Conservation (phyloP, 805 yeast genomes). For the Candida broadrunensis region DNA sequence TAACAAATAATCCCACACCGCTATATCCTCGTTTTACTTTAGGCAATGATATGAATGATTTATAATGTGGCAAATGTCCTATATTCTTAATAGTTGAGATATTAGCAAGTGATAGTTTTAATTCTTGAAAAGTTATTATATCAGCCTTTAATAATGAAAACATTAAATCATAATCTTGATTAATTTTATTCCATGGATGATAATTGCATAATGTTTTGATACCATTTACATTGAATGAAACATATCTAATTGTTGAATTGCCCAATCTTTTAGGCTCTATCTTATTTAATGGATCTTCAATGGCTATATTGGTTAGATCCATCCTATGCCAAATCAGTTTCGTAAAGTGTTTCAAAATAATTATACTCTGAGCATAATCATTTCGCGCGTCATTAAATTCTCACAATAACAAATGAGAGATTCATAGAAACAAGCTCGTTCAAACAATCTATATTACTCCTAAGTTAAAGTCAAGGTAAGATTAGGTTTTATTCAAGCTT, state of each 20-base stretch:
- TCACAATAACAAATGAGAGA: too few relatives aligned
- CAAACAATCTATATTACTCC: too few relatives aligned
- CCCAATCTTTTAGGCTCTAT: constrained; percentile 5
- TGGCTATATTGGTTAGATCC: background rate
- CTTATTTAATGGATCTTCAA: constrained; percentile 10
- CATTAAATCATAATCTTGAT: constrained; percentile 37
- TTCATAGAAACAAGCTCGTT: too few relatives aligned
- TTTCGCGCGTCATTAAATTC: too few relatives aligned
- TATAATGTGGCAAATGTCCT: constrained; percentile 54
- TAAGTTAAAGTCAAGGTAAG: too few relatives aligned
- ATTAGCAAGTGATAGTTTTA: constrained; percentile 49
- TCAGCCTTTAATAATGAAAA: constrained; percentile 64
- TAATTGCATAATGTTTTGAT: constrained; percentile 75
- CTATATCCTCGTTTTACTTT: constrained; percentile 73
- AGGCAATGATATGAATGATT: constrained; percentile 70
- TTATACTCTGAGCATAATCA: too few relatives aligned
- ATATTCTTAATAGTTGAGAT: constrained; percentile 35
- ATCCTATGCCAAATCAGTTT: too few relatives aligned
- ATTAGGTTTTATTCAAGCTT: too few relatives aligned
- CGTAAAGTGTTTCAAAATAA: too few relatives aligned
- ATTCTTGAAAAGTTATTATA: constrained; percentile 81
- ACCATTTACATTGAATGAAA: constrained; percentile 86
- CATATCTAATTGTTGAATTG: constrained; percentile 36
- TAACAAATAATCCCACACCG: constrained; percentile 84
- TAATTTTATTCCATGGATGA: constrained; percentile 71